These are phyloP conservation scores for Salix caprea DNA, from an alignment of 345 rosid species.

Conservation along the genomic window DNA sequence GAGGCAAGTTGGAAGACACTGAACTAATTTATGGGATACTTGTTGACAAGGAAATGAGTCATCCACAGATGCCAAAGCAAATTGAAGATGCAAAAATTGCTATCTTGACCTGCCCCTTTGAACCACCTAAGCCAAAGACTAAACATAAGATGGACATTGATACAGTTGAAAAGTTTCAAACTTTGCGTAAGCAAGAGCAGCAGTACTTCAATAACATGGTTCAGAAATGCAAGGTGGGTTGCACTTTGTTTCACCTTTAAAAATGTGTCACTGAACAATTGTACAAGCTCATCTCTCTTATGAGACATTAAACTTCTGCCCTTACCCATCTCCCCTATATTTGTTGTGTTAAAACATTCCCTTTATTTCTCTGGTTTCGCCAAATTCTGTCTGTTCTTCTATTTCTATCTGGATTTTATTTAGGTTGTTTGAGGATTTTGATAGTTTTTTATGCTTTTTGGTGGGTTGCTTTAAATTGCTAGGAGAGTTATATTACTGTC, in stretches of 20 bases:
- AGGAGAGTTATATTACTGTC: not conserved
- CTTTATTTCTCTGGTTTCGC: not conserved
- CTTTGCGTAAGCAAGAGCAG: conserved; percentile 81
- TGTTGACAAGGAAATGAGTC: conserved; percentile 94
- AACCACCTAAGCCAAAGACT: conserved; percentile 98
- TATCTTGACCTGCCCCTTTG: conserved; percentile 93
- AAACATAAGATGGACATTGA: conserved; percentile 99
- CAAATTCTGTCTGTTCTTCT: not conserved
- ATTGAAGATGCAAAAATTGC: conserved; percentile 95
- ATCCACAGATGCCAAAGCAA: conserved; percentile 94
- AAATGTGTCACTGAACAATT: not conserved
- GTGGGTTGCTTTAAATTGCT: not conserved
- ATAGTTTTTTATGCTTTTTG: not conserved
- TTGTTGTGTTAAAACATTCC: not conserved
- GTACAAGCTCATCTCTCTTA: not conserved
- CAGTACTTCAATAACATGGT: conserved; percentile 97
- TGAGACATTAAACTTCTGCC: not conserved
- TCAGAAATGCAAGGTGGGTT: conserved; percentile 77
- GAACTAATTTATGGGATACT: conserved; percentile 81
- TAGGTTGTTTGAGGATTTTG: not conserved
- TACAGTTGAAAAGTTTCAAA: conserved; percentile 91
- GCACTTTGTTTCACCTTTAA: not conserved
- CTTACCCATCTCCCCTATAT: not conserved
- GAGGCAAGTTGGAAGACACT: conserved; percentile 87
- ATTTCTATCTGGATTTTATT: not conserved